Percentiles rank a stretch among this genome's conserved stretches.
phyloP scores from a whole-genome alignment of 164 flowering plant genomes.

The Magnolia sinica region DNA sequence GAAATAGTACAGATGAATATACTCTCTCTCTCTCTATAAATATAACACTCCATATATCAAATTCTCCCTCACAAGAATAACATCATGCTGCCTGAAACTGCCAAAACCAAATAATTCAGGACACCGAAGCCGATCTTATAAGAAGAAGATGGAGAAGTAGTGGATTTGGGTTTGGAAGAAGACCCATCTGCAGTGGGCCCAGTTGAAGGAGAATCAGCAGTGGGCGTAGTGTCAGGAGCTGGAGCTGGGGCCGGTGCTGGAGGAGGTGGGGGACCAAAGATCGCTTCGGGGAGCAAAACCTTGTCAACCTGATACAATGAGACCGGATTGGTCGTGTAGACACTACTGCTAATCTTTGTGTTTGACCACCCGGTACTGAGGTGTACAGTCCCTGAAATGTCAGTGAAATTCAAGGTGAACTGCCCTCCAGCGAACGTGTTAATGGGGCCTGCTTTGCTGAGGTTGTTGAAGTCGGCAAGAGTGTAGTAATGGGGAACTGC shows the following conservation, averaged over 20 bases:
- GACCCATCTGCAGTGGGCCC: neutral
- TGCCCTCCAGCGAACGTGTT: slow-evolving; percentile 68
- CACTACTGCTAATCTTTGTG: slow-evolving; percentile 68
- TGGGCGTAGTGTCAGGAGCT: slow-evolving; percentile 31
- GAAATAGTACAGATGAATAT: slow-evolving; percentile 4
- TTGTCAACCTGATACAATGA: slow-evolving; percentile 65
- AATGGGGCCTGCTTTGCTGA: slow-evolving; percentile 54
- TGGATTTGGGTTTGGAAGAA: slow-evolving; percentile 26
- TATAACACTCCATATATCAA: slow-evolving; percentile 10
- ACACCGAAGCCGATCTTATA: slow-evolving; percentile 21
- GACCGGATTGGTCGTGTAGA: slow-evolving; percentile 65
- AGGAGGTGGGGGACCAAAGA: slow-evolving; percentile 78
- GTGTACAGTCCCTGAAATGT: slow-evolving; percentile 52
- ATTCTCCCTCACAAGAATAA: slow-evolving; percentile 32
- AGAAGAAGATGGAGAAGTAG: slow-evolving; percentile 28
- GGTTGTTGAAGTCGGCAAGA: slow-evolving; percentile 73
- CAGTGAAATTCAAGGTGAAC: slow-evolving; percentile 59
- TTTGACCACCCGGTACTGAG: slow-evolving; percentile 64
- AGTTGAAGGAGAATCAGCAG: slow-evolving; percentile 33
- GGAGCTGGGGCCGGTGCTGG: slow-evolving; percentile 74
- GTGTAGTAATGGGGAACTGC: slow-evolving; percentile 65
- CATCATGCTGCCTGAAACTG: slow-evolving; percentile 32
- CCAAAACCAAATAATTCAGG: slow-evolving; percentile 39
- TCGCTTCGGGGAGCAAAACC: slow-evolving; percentile 81
- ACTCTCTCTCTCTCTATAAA: slow-evolving; percentile 25